Conservation (phyloP, 345 rosid species). For the Sonneratia caseolaris region DNA sequence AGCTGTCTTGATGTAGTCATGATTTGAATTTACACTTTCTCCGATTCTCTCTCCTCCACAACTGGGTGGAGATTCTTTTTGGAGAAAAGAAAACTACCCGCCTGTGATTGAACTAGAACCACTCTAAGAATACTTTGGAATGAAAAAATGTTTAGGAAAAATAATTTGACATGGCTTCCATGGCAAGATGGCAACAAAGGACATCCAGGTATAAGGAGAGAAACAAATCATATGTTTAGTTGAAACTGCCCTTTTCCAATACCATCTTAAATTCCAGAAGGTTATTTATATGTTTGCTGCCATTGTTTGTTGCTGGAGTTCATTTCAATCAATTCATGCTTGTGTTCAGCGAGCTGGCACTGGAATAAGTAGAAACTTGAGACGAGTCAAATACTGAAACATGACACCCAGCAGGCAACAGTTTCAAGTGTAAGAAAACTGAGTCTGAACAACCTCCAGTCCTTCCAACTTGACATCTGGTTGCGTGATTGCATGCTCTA, state of each 20-base stretch:
- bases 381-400: background rate
- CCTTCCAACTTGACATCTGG: slow-evolving; percentile 78
- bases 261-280: slow-evolving; percentile 91
- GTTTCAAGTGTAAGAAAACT: slow-evolving; percentile 2
- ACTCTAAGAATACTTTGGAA: background rate
- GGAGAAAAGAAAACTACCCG: slow-evolving; percentile 73
- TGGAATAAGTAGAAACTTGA: slow-evolving; percentile 16
- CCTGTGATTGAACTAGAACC: slow-evolving; percentile 34
- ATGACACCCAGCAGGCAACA: background rate
- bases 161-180: background rate
- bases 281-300: slow-evolving; percentile 68
- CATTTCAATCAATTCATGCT: slow-evolving; percentile 86
- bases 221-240: background rate
- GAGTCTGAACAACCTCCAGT: slow-evolving; percentile 50
- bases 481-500: slow-evolving; percentile 46
- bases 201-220: background rate
- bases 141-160: background rate
- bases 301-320: slow-evolving; percentile 87
- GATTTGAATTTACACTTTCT: slow-evolving; percentile 48
- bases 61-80: slow-evolving; percentile 48
- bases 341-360: slow-evolving; percentile 82
- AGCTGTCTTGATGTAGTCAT: slow-evolving; percentile 37
- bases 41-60: slow-evolving; percentile 62
- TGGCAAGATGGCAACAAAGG: background rate
- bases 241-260: slow-evolving; percentile 56